Percentiles rank a stretch among this genome's conserved stretches.
Evolutionary conservation across 345 rosid species (phyloP).

Genomic region (Limnanthes douglasii): DNA sequence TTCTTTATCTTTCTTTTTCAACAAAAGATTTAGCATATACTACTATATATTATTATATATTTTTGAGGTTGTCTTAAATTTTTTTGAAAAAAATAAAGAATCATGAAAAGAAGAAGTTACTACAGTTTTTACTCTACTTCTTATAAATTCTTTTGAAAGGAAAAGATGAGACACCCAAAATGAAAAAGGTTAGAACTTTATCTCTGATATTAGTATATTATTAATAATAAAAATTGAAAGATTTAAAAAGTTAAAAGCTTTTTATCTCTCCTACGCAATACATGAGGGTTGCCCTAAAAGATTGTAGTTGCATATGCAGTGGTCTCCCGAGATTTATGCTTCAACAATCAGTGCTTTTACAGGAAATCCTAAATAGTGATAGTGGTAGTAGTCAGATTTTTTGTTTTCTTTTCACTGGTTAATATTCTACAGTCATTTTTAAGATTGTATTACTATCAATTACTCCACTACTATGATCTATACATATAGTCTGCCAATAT

Average conservation of each 20-base stretch:
- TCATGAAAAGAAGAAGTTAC: too few species aligned
- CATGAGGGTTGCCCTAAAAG: slow-evolving; percentile 5
- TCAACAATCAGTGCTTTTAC: slow-evolving; percentile 50
- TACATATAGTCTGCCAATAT: too few species aligned
- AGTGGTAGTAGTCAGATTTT: too few species aligned
- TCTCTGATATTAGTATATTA: neutral
- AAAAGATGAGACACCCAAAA: neutral
- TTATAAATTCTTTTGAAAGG: slow-evolving; percentile 2
- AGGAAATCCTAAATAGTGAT: slow-evolving; percentile 39
- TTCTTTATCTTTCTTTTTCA: too few species aligned
- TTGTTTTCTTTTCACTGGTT: too few species aligned
- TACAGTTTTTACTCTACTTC: neutral
- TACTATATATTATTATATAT: too few species aligned
- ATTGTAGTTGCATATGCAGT: slow-evolving; percentile 13
- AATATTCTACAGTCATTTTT: too few species aligned
- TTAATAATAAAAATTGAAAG: neutral
- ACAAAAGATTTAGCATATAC: too few species aligned
- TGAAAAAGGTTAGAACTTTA: neutral
- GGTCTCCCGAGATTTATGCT: slow-evolving; percentile 93
- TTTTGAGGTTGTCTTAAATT: too few species aligned
- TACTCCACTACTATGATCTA: too few species aligned
- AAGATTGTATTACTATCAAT: too few species aligned
- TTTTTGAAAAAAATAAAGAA: too few species aligned
- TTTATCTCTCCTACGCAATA: slow-evolving; percentile 16
- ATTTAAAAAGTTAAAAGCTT: neutral